Base-by-base conservation (phyloP, 2,329 filamentous ascomycete genomes). In the Penicillium occitanis region DNA sequence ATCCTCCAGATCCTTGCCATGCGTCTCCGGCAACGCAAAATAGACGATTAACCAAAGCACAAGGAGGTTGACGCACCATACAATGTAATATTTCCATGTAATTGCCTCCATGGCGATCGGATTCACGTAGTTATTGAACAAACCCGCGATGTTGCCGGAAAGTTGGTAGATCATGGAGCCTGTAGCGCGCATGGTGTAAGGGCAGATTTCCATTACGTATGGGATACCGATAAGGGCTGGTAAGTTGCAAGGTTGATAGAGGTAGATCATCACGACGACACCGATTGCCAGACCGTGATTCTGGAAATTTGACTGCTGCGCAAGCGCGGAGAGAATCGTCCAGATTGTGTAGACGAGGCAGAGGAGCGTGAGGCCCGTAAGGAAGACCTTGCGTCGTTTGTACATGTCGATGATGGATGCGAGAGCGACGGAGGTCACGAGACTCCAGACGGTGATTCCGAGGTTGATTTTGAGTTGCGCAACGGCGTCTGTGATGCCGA, bases 1-100 rank as follows among this genome's bases (percentile, higher is more conserved):
- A 51, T 91, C 89, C 77, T 91, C 90, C 0, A 91, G 83, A 0
- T 85, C 85, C 75, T 84, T 84, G 75, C 88, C 86, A 81, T 91
- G 91, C 2, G 89, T 91, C 80, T 91, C 88, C 0, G 88, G 89
- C 71, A 69, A 57, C 70, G 68, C 61, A 57, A 73, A 70, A 63
- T 69, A 73, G 69, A 76, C 67, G 64, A 75, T 64, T 66, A 74
- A 4, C 30, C 28, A 37, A 8, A 59, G 30, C 3, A 59, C 13
- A 8, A 42, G 22, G 3, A 59, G 11, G 19, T 35, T 25, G 13
- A 17, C n/a, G 10, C 30, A 37, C 28, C 19, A 59, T 17, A 59
- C 55, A 40, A 59, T 37, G 13, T 59, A 59, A 11, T 59, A 59
- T 10, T 40, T 59, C 55, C 55, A 59, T 19, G 13, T 37, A 19